phyloP scores from a whole-genome alignment of 1,139 yeast genomes.

The Saccharomyces pastorianus region DNA sequence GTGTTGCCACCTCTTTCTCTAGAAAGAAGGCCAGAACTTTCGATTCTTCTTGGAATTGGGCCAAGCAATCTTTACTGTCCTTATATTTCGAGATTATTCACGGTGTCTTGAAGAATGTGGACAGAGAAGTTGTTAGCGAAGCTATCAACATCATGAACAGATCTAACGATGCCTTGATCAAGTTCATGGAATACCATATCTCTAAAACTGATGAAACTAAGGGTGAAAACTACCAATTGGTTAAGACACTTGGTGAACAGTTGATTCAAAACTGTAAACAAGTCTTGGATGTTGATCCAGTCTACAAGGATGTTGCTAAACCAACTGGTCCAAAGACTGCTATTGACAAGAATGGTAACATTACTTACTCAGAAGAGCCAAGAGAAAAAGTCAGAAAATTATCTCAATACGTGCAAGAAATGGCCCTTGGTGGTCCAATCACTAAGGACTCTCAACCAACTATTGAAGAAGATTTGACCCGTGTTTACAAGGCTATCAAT shows the following conservation, averaged over 20 bases:
- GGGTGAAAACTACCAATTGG: slow-evolving; percentile 84
- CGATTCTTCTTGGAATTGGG: slow-evolving; percentile 99
- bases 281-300: slow-evolving; percentile 74
- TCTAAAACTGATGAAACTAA: slow-evolving; percentile 84
- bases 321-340: slow-evolving; percentile 94
- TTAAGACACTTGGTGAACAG: slow-evolving; percentile 83
- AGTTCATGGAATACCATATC: slow-evolving; percentile 95
- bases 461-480: slow-evolving; percentile 71
- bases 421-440: slow-evolving; percentile 91
- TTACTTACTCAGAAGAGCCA: slow-evolving; percentile 73
- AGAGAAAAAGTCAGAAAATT: slow-evolving; percentile 89
- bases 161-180: slow-evolving; percentile 85
- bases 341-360: slow-evolving; percentile 81
- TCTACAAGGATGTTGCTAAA: slow-evolving; percentile 85
- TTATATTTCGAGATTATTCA: slow-evolving; percentile 94
- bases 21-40: slow-evolving; percentile 89
- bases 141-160: slow-evolving; percentile 98
- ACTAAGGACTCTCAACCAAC: slow-evolving; percentile 63
- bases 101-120: slow-evolving; percentile 78
- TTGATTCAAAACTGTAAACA: slow-evolving; percentile 92
- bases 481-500: slow-evolving; percentile 73
- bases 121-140: slow-evolving; percentile 91
- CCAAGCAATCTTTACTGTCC: slow-evolving; percentile 89
- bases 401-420: slow-evolving; percentile 90
- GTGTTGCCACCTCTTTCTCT: slow-evolving; percentile 85